A percentile compares a stretch with the other conserved stretches of the same genome.
Evolutionary conservation across 805 yeast genomes (phyloP).

Genomic region (Candida silvicultrix): DNA sequence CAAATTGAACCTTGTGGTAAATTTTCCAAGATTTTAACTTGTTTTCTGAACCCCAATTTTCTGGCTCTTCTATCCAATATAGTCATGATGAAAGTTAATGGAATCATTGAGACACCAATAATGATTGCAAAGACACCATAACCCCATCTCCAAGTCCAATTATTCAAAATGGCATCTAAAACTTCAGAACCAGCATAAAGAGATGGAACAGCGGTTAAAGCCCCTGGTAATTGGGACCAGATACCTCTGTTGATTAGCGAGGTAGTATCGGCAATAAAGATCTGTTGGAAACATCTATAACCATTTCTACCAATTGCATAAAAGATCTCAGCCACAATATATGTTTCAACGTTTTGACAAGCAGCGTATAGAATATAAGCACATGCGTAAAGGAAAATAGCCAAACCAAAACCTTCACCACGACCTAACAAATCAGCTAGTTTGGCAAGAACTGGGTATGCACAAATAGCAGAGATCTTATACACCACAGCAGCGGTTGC

Average conservation of each 20-base stretch:
- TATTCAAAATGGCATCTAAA: slow-evolving; percentile 24
- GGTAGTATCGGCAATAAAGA: slow-evolving; percentile 34
- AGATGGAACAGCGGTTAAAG: slow-evolving; percentile 24
- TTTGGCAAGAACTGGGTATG: slow-evolving; percentile 32
- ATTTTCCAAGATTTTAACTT: slow-evolving; percentile 7
- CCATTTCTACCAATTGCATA: slow-evolving; percentile 33
- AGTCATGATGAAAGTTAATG: slow-evolving; percentile 19
- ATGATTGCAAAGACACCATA: slow-evolving; percentile 40
- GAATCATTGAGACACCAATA: slow-evolving; percentile 16
- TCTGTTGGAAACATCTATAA: slow-evolving; percentile 28
- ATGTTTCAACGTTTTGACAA: slow-evolving; percentile 25
- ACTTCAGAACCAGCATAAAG: slow-evolving; percentile 22
- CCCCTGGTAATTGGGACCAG: slow-evolving; percentile 30
- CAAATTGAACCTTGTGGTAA: slow-evolving; percentile 10
- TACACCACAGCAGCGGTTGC: slow-evolving; percentile 32
- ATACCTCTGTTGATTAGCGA: slow-evolving; percentile 31
- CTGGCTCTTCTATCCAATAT: slow-evolving; percentile 16
- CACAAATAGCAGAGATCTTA: slow-evolving; percentile 29
- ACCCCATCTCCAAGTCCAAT: slow-evolving; percentile 43
- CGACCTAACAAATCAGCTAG: slow-evolving; percentile 32
- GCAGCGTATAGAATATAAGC: slow-evolving; percentile 30
- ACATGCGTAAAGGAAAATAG: slow-evolving; percentile 24
- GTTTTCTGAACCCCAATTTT: slow-evolving; percentile 6
- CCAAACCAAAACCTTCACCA: slow-evolving; percentile 29
- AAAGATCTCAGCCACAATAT: slow-evolving; percentile 29